These are phyloP conservation scores for Penicillium oxalicum DNA, from an alignment of 2,329 filamentous ascomycete genomes.

Conservation along the genomic window DNA sequence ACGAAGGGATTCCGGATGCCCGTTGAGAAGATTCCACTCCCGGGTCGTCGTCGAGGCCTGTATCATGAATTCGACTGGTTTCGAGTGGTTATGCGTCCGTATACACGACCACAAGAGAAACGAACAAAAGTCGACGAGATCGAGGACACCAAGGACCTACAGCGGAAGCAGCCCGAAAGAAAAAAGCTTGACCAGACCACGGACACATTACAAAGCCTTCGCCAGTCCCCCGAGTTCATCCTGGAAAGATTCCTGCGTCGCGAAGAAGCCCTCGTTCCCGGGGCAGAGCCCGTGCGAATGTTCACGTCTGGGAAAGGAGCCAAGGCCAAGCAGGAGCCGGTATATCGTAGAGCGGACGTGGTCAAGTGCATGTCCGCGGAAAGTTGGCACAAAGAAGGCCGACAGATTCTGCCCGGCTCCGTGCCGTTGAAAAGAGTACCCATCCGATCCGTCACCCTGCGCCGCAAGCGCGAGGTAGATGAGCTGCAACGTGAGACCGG, in stretches of 20 bases:
- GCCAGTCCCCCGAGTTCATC: constrained; percentile 76
- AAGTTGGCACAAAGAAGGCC: constrained; percentile 96
- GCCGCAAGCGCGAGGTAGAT: constrained; percentile 80
- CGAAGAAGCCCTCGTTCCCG: constrained; percentile 76
- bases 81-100: constrained; percentile 68
- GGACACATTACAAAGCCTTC: constrained; percentile 83
- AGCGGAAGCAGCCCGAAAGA: constrained; percentile 64
- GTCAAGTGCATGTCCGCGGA: constrained; percentile 83
- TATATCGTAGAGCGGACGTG: constrained; percentile 74
- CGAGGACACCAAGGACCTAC: constrained; percentile 73
- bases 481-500: constrained; percentile 75
- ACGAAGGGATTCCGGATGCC: constrained; percentile 80
- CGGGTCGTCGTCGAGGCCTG: constrained; percentile 67
- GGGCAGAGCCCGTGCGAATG: constrained; percentile 62
- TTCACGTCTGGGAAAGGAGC: constrained; percentile 73
- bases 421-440: constrained; percentile 79
- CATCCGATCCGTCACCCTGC: constrained; percentile 82
- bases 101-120: constrained; percentile 49
- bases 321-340: constrained; percentile 68
- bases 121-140: constrained; percentile 67
- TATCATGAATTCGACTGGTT: constrained; percentile 88
- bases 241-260: constrained; percentile 80
- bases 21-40: constrained; percentile 71
- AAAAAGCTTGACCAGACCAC: constrained; percentile 68
- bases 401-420: constrained; percentile 64